Percentiles rank a stretch among this genome's conserved stretches.
phyloP scores from a whole-genome alignment of 768 basidiomycete species.

The Hygrophoropsis aurantiaca region DNA sequence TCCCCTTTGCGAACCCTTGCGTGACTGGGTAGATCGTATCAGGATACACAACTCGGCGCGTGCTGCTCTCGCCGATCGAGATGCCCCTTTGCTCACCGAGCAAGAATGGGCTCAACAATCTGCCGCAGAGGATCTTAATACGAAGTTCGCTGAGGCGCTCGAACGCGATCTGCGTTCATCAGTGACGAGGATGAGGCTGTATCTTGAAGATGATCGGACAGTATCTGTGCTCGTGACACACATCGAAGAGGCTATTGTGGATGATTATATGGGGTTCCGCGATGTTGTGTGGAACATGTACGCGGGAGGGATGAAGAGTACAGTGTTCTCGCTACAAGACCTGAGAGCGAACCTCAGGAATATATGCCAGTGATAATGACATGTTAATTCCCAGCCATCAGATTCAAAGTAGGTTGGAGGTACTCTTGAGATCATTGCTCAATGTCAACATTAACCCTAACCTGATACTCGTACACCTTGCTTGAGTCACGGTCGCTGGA shows the following conservation, averaged over 20 bases:
- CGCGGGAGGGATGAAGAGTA: constrained; percentile 32
- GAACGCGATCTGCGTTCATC: constrained; percentile 54
- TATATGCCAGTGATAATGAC: constrained; percentile 29
- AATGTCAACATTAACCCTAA: no score
- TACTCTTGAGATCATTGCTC: no score
- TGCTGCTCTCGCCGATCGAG: constrained; percentile 16
- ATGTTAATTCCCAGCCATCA: no score
- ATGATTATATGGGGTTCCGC: constrained; percentile 73
- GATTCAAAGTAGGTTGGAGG: no score
- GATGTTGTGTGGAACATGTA: constrained; percentile 57
- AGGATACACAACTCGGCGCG: constrained; percentile 31
- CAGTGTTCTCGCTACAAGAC: constrained; percentile 32
- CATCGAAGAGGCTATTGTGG: constrained; percentile 69
- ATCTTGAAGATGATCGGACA: constrained; percentile 79
- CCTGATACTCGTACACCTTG: no score
- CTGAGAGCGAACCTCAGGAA: constrained; percentile 40
- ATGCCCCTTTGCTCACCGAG: constrained; percentile 27
- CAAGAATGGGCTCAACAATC: constrained; percentile 55
- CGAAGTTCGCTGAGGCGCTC: constrained; percentile 52
- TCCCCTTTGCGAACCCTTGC: constrained; percentile 58
- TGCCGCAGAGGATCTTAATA: constrained; percentile 48
- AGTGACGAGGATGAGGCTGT: constrained; percentile 65
- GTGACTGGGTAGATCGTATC: constrained; percentile 60
- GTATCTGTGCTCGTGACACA: constrained; percentile 78
- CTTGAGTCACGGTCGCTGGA: no score